Percentiles rank a stretch among this genome's conserved stretches.
Conservation (phyloP, 148 eudicot genomes). For the Gaultheria prostrata region DNA sequence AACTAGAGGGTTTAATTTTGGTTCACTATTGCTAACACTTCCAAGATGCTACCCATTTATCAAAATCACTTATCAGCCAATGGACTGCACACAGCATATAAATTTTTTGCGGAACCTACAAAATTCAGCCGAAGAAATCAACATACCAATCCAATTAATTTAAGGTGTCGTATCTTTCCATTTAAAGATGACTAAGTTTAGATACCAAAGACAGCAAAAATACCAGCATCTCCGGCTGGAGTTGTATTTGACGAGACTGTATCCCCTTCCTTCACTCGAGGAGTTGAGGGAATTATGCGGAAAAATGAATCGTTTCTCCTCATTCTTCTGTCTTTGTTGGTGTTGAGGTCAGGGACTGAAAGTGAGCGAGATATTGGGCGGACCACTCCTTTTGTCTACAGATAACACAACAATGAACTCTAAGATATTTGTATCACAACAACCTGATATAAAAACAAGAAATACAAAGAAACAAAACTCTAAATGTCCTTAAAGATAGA, state of each 20-base stretch:
- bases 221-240: constrained; percentile 35
- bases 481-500: background rate
- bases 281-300: constrained; percentile 78
- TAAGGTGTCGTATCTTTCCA: background rate
- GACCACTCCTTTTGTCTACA: constrained; percentile 54
- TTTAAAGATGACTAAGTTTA: background rate
- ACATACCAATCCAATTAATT: background rate
- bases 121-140: background rate
- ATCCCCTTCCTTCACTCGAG: constrained; percentile 48
- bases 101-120: background rate
- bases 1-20: background rate
- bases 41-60: background rate
- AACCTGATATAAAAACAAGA: background rate
- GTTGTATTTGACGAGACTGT: constrained; percentile 23
- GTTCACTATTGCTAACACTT: constrained; percentile 5
- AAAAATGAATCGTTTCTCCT: constrained; percentile 59
- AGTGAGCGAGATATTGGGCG: constrained; percentile 58
- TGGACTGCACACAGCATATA: background rate
- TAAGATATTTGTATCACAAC: constrained; percentile 11
- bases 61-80: background rate
- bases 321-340: constrained; percentile 34
- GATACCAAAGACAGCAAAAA: background rate
- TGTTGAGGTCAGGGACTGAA: constrained; percentile 56
- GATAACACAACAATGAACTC: background rate
- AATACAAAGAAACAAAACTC: background rate